Conservation (phyloP, 2,329 filamentous ascomycete genomes). For the Sclerotinia nivalis region DNA sequence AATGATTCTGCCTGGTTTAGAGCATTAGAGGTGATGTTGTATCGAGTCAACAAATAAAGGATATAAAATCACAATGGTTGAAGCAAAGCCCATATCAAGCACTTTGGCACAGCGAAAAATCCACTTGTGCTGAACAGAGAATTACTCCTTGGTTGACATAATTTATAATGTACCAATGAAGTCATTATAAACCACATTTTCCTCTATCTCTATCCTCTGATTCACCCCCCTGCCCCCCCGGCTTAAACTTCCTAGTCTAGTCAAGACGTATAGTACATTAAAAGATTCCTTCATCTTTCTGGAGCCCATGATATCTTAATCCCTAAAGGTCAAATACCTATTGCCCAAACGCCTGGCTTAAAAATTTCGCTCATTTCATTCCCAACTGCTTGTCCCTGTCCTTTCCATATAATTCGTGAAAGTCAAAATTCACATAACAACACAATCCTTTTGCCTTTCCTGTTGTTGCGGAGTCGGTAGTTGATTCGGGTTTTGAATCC, state of each 20-base stretch:
- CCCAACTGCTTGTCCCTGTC: background rate
- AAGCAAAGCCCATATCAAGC: background rate
- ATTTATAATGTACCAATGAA: background rate
- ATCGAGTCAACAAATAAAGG: background rate
- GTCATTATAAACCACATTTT: background rate
- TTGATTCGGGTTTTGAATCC: constrained; percentile 27
- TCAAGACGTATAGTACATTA: constrained; percentile 7
- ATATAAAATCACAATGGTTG: background rate
- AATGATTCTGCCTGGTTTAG: background rate
- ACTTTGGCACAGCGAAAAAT: background rate
- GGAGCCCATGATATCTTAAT: constrained; percentile 9
- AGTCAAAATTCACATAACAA: constrained; percentile 34
- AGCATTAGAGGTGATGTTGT: background rate
- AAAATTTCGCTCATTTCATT: background rate
- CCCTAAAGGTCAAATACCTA: background rate
- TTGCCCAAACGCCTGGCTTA: constrained; percentile 2
- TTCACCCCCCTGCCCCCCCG: background rate
- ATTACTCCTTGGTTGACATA: background rate
- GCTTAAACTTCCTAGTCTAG: background rate
- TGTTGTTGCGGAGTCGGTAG: background rate
- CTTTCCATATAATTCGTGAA: background rate
- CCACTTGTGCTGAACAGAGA: background rate
- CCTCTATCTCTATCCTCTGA: background rate
- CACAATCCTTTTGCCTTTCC: constrained; percentile 35
- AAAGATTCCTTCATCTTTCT: background rate